These are phyloP conservation scores for Orychophragmus violaceus DNA, from an alignment of 345 rosid species.

Conservation along the genomic window DNA sequence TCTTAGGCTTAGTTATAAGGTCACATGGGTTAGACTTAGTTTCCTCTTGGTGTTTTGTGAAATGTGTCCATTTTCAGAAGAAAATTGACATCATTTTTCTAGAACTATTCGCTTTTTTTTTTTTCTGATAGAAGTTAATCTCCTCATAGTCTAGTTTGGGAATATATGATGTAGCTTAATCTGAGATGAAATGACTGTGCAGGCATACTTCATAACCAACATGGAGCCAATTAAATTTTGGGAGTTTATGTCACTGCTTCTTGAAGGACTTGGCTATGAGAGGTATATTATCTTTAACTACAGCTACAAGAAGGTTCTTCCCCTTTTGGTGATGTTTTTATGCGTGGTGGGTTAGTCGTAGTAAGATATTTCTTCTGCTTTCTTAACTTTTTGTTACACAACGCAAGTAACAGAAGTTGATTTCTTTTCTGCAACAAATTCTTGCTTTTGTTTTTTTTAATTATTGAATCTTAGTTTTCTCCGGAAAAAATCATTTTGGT, in stretches of 20 bases:
- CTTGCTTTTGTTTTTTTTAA: neutral
- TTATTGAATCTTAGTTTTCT: neutral
- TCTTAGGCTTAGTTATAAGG: neutral
- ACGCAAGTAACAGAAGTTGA: neutral
- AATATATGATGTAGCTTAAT: neutral
- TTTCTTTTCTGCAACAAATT: neutral
- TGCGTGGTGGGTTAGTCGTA: neutral
- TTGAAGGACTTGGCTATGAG: constrained; percentile 90
- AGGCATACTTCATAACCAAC: constrained; percentile 93
- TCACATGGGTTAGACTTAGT: neutral
- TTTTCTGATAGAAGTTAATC: neutral
- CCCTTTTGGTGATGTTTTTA: neutral
- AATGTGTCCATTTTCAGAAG: too few species aligned
- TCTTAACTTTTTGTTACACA: neutral
- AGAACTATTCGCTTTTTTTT: neutral
- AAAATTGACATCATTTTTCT: neutral
- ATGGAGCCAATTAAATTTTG: constrained; percentile 90
- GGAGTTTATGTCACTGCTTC: constrained; percentile 69
- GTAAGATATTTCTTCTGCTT: neutral
- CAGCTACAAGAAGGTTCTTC: neutral
- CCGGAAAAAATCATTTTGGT: neutral
- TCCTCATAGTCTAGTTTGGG: neutral
- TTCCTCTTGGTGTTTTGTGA: too few species aligned
- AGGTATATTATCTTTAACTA: constrained; percentile 41
- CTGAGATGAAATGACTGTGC: constrained; percentile 25